Conservation (phyloP, 176 grass and related monocot species). For the Tuctoria greenei region DNA sequence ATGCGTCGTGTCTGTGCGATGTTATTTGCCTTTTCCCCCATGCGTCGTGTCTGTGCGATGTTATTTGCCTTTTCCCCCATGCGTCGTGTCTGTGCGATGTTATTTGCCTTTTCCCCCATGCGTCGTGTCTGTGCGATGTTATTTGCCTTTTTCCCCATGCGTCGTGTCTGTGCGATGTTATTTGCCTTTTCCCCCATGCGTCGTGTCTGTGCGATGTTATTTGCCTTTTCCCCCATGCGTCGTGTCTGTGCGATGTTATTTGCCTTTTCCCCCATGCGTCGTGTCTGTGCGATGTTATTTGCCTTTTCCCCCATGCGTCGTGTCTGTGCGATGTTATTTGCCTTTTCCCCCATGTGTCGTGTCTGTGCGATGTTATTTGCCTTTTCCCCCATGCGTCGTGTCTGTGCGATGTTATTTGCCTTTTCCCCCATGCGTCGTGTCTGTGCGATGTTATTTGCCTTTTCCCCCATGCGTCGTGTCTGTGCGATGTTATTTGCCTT, state of each 20-base stretch:
- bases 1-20: conserved; percentile 24
- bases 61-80: neutral
- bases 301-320: conserved; percentile 19
- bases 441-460: neutral
- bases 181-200: conserved; percentile 19
- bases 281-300: neutral
- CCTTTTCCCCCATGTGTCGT: conserved; percentile 24
- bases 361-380: neutral
- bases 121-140: conserved; percentile 8
- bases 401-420: neutral
- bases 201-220: neutral
- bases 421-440: conserved; percentile 31
- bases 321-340: neutral
- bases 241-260: neutral
- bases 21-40: neutral
- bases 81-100: conserved; percentile 11
- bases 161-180: neutral
- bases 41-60: conserved; percentile 11
- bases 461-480: conserved; percentile 33
- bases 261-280: conserved; percentile 18
- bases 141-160: conserved; percentile 8
- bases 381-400: conserved; percentile 28
- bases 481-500: neutral
- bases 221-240: conserved; percentile 21
- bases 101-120: neutral